Conservation (phyloP, 2,329 filamentous ascomycete genomes). For the Amylocarpus encephaloides region DNA sequence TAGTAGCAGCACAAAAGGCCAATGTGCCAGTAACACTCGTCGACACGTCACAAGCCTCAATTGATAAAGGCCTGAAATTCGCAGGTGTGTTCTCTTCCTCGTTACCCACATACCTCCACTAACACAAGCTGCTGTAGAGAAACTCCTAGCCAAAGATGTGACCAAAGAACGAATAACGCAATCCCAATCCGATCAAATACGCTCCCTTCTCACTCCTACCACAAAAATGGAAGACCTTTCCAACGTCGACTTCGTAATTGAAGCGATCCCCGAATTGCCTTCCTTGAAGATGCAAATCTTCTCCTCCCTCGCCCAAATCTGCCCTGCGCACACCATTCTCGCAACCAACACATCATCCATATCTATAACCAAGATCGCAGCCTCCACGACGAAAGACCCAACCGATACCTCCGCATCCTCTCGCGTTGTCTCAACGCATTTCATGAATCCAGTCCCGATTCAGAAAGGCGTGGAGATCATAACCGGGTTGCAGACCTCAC, state of each 20-base stretch:
- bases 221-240: slow-evolving; percentile 71
- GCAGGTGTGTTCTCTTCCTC: slow-evolving; percentile 51
- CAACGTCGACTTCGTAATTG: slow-evolving; percentile 92
- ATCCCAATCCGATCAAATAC: slow-evolving; percentile 68
- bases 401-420: slow-evolving; percentile 75
- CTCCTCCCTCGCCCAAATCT: slow-evolving; percentile 70
- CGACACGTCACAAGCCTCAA: slow-evolving; percentile 74
- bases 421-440: slow-evolving; percentile 90
- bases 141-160: slow-evolving; percentile 88
- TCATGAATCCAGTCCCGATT: slow-evolving; percentile 98
- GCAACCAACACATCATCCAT: slow-evolving; percentile 99
- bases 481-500: slow-evolving; percentile 82
- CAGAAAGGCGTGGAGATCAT: slow-evolving; percentile 99
- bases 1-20: slow-evolving; percentile 83
- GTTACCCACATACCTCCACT: not conserved
- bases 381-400: slow-evolving; percentile 71
- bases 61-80: slow-evolving; percentile 86
- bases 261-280: slow-evolving; percentile 91
- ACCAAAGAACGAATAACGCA: slow-evolving; percentile 79
- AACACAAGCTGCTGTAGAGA: slow-evolving; percentile 51
- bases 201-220: slow-evolving; percentile 61
- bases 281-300: slow-evolving; percentile 87
- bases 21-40: slow-evolving; percentile 78
- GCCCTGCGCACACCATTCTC: slow-evolving; percentile 77
- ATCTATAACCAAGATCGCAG: slow-evolving; percentile 92